These are phyloP conservation scores for Priceomyces melissophilus DNA, from an alignment of 805 yeast species.

Conservation along the genomic window DNA sequence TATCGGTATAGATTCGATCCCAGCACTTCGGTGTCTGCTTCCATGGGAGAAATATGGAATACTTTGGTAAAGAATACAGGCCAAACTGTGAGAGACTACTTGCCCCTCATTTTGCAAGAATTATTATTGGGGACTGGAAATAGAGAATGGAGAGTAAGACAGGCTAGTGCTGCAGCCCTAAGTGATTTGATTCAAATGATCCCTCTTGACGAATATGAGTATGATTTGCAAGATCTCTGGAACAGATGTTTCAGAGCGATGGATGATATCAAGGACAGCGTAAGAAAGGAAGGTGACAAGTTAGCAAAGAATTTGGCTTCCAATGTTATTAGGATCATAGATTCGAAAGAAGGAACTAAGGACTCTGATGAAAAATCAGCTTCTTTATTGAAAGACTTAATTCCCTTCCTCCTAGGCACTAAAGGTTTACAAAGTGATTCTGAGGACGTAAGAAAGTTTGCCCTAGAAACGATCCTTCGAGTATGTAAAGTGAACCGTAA, in stretches of 20 bases:
- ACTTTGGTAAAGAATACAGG: conserved; percentile 61
- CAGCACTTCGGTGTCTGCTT: conserved; percentile 61
- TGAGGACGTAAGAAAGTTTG: conserved; percentile 74
- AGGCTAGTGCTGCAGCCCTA: conserved; percentile 76
- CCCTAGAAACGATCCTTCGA: conserved; percentile 70
- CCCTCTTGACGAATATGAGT: conserved; percentile 50
- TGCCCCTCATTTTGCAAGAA: conserved; percentile 60
- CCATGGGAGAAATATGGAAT: conserved; percentile 90
- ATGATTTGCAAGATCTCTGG: conserved; percentile 69
- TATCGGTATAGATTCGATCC: conserved; percentile 88
- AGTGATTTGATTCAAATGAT: conserved; percentile 65
- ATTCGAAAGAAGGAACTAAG: conserved; percentile 37
- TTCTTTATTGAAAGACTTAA: conserved; percentile 49
- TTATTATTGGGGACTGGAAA: conserved; percentile 66
- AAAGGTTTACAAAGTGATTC: conserved; percentile 83
- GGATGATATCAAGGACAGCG: conserved; percentile 95
- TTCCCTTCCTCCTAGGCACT: conserved; percentile 77
- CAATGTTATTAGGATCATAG: conserved; percentile 56
- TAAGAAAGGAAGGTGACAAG: conserved; percentile 72
- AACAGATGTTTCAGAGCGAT: conserved; percentile 79
- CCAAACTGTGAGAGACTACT: conserved; percentile 49
- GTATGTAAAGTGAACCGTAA: conserved; percentile 62
- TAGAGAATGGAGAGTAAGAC: conserved; percentile 90
- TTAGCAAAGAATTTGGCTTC: conserved; percentile 67
- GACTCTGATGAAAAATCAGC: conserved; percentile 38